These are phyloP conservation scores for Talaromyces funiculosus DNA, from an alignment of 2,329 filamentous ascomycete genomes.

Conservation along the genomic window DNA sequence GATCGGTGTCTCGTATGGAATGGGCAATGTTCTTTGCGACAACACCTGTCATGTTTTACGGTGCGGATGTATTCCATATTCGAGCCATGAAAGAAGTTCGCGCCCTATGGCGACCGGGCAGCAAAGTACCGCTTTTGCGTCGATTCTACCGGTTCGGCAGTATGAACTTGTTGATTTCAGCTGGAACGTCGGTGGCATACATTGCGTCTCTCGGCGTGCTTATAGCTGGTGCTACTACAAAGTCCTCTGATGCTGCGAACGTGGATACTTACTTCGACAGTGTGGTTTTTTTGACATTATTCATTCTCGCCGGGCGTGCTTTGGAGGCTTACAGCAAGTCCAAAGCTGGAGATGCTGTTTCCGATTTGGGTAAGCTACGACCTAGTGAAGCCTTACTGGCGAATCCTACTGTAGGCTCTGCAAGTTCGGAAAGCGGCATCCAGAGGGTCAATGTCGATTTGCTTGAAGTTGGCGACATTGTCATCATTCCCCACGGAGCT, in stretches of 20 bases:
- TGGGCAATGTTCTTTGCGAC: conserved; percentile 75
- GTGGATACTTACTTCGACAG: conserved; percentile 78
- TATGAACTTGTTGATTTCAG: conserved; percentile 90
- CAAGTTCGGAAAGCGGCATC: conserved; percentile 16
- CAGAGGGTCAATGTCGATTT: conserved; percentile 57
- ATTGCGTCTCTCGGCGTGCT: conserved; percentile 74
- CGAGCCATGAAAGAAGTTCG: conserved; percentile 73
- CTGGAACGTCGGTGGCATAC: conserved; percentile 84
- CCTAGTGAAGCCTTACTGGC: conserved; percentile 71
- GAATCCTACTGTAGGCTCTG: conserved; percentile 13
- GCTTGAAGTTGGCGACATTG: conserved; percentile 67
- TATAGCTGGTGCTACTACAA: conserved; percentile 49
- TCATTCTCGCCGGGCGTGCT: conserved; percentile 61
- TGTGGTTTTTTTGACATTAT: conserved; percentile 85
- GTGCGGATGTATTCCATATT: conserved; percentile 77
- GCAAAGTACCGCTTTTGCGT: conserved; percentile 64
- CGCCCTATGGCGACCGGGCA: conserved; percentile 70
- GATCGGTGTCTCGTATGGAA: conserved; percentile 66
- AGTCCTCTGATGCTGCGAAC: conserved; percentile 41
- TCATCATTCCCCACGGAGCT: conserved; percentile 69
- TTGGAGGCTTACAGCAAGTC: conserved; percentile 84
- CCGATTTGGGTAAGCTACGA: conserved; percentile 69
- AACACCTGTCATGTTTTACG: conserved; percentile 81
- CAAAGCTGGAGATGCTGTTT: conserved; percentile 79
- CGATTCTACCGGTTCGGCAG: conserved; percentile 90